Evolutionary conservation across 176 grass and related monocot genomes (phyloP).

Genomic region (Oryza rufipogon): DNA sequence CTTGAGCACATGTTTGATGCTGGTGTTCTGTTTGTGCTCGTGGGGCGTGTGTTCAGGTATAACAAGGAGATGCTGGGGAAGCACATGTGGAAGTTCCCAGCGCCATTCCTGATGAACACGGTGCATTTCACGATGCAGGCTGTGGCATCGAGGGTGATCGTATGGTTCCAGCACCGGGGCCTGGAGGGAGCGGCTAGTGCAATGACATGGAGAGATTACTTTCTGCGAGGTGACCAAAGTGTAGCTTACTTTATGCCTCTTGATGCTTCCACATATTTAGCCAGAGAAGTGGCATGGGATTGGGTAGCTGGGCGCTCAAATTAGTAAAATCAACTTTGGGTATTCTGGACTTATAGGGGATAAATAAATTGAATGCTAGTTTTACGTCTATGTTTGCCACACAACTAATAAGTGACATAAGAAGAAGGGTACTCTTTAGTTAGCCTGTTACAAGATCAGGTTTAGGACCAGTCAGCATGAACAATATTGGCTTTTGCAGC

Average conservation of each 20-base stretch:
- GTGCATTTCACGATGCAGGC: slow-evolving; percentile 99
- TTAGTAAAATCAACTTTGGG: slow-evolving; percentile 15
- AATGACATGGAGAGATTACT: slow-evolving; percentile 97
- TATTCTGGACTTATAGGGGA: slow-evolving; percentile 15
- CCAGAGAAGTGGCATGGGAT: slow-evolving; percentile 1
- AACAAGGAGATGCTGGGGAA: slow-evolving; percentile 96
- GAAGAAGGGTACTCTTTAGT: neutral
- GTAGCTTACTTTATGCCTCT: slow-evolving; percentile 33
- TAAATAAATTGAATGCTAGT: slow-evolving; percentile 5
- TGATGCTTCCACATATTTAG: slow-evolving; percentile 28
- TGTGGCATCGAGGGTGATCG: slow-evolving; percentile 64
- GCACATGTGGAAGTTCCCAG: slow-evolving; percentile 85
- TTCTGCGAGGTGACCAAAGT: slow-evolving; percentile 57
- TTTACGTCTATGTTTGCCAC: slow-evolving; percentile 9
- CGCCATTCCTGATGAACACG: slow-evolving; percentile 96
- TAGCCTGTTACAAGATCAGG: neutral
- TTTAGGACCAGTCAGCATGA: neutral
- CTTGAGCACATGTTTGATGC: slow-evolving; percentile 40
- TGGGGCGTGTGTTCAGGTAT: slow-evolving; percentile 67
- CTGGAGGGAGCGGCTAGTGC: slow-evolving; percentile 37
- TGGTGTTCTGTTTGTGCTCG: slow-evolving; percentile 17
- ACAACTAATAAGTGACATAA: slow-evolving; percentile 3
- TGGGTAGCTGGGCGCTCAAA: slow-evolving; percentile 20
- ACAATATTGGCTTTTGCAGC: neutral
- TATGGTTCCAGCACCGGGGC: slow-evolving; percentile 68